Conservation (phyloP, 805 yeast genomes). For the Starmerella apis region DNA sequence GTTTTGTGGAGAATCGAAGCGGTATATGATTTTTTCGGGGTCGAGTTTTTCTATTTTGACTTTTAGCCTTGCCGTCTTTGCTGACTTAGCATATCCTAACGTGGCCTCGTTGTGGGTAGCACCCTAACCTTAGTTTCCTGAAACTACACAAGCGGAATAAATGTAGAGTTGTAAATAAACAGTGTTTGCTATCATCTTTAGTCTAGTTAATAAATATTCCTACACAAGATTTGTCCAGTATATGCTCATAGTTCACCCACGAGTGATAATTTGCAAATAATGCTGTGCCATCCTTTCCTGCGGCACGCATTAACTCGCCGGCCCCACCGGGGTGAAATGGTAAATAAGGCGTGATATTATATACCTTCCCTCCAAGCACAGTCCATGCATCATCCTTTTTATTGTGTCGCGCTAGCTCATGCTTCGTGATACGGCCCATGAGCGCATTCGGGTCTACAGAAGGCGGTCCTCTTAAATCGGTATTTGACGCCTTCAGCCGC, state of each 20-base stretch:
- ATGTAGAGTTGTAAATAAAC: too few species aligned
- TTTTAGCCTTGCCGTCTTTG: constrained; percentile 1
- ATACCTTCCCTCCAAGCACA: constrained; percentile 65
- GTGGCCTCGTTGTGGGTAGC: too few species aligned
- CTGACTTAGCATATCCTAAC: constrained; percentile 3
- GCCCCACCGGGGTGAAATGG: constrained; percentile 91
- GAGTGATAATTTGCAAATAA: constrained; percentile 56
- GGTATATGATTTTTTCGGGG: constrained; percentile 5
- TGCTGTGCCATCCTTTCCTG: constrained; percentile 73
- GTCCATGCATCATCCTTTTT: constrained; percentile 74
- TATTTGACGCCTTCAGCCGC: constrained; percentile 39
- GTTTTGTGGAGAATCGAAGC: constrained; percentile 4
- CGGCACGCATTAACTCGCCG: constrained; percentile 61
- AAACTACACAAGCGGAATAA: background rate
- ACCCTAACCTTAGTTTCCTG: background rate
- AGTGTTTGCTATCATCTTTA: too few species aligned
- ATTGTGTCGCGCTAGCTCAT: constrained; percentile 51
- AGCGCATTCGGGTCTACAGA: constrained; percentile 9
- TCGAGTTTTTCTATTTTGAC: constrained; percentile 7
- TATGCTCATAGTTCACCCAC: constrained; percentile 78
- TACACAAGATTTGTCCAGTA: constrained; percentile 66
- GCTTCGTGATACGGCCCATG: constrained; percentile 35
- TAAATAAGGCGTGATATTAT: constrained; percentile 74
- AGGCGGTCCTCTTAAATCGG: constrained; percentile 34
- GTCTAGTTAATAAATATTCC: constrained; percentile 41